Evolutionary conservation across 2,329 filamentous ascomycete genomes (phyloP).

Genomic region (Drechslerella coelobrocha): DNA sequence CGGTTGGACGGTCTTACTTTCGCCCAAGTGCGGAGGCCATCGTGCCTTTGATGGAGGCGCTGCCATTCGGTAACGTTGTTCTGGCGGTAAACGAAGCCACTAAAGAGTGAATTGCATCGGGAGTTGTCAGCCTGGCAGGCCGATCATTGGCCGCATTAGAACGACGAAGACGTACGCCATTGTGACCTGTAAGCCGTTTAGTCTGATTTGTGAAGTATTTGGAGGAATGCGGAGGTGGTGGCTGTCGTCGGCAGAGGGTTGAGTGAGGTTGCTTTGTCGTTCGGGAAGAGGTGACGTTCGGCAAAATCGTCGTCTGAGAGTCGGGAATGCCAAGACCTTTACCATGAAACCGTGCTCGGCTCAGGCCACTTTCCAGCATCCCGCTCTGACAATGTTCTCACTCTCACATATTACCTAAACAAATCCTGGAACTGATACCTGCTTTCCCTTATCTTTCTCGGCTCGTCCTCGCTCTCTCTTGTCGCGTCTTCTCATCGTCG

Average conservation of each 20-base stretch:
- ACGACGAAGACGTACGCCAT: slow-evolving; percentile 41
- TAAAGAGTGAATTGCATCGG: slow-evolving; percentile 18
- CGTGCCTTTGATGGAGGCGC: slow-evolving; percentile 70
- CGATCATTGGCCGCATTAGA: slow-evolving; percentile 5
- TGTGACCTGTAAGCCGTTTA: slow-evolving; percentile 23
- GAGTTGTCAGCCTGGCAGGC: slow-evolving; percentile 38
- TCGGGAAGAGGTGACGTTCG: slow-evolving; percentile 47
- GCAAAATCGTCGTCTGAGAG: slow-evolving; percentile 34
- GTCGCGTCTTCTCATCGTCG: slow-evolving; percentile 1
- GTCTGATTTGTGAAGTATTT: slow-evolving; percentile 19
- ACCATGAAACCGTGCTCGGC: slow-evolving; percentile 16
- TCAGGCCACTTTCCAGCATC: slow-evolving; percentile 45
- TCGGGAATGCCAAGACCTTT: slow-evolving; percentile 49
- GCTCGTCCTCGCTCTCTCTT: not conserved
- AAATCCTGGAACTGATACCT: not conserved
- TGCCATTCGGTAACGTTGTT: slow-evolving; percentile 74
- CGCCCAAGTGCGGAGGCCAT: slow-evolving; percentile 71
- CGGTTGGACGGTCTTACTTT: slow-evolving; percentile 62
- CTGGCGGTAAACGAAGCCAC: slow-evolving; percentile 67
- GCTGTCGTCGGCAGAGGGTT: slow-evolving; percentile 13
- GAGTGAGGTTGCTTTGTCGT: slow-evolving; percentile 20
- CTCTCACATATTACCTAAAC: not conserved
- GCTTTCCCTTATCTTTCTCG: slow-evolving; percentile 21
- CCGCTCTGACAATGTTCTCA: slow-evolving; percentile 13
- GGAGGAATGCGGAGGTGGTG: not conserved